Conservation (phyloP, 2,329 filamentous ascomycete genomes). For the Arthrobotrys conoides region DNA sequence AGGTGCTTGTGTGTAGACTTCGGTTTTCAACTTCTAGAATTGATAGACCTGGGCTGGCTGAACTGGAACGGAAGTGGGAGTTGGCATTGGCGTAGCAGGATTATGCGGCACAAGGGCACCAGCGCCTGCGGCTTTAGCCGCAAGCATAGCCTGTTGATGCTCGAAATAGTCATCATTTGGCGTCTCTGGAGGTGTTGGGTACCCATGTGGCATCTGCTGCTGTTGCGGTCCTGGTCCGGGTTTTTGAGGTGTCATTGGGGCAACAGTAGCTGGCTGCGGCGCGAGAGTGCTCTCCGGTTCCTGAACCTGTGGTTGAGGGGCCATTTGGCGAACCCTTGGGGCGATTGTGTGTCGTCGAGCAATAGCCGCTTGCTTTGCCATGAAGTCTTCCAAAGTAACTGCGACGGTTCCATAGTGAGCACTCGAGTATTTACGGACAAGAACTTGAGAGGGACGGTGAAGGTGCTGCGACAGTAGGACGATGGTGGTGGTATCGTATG, state of each 20-base stretch:
- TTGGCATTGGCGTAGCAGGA: constrained; percentile 62
- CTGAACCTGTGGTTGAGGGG: constrained; percentile 73
- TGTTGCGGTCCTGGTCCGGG: constrained; percentile 68
- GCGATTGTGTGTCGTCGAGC: constrained; percentile 67
- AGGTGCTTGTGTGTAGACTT: not conserved
- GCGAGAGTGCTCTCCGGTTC: constrained; percentile 69
- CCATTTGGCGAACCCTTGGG: constrained; percentile 68
- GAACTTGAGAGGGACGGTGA: constrained; percentile 77
- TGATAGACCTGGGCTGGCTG: constrained; percentile 42
- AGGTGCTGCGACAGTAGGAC: constrained; percentile 77
- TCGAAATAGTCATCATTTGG: constrained; percentile 76
- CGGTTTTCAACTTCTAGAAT: constrained; percentile 20
- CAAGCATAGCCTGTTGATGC: constrained; percentile 56
- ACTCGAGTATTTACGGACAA: constrained; percentile 78
- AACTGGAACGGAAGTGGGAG: constrained; percentile 60
- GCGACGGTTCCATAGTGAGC: constrained; percentile 77
- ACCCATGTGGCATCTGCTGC: constrained; percentile 77
- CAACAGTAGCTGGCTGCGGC: constrained; percentile 70
- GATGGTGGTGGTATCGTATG: constrained; percentile 71
- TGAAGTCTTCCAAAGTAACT: constrained; percentile 76
- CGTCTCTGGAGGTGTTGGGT: constrained; percentile 87
- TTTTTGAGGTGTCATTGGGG: constrained; percentile 85
- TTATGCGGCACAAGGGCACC: constrained; percentile 61
- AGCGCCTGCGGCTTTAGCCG: constrained; percentile 65
- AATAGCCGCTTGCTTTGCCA: constrained; percentile 75